Conservation (phyloP, 225 moss, liverwort and hornwort species). For the Pleurozium schreberi region DNA sequence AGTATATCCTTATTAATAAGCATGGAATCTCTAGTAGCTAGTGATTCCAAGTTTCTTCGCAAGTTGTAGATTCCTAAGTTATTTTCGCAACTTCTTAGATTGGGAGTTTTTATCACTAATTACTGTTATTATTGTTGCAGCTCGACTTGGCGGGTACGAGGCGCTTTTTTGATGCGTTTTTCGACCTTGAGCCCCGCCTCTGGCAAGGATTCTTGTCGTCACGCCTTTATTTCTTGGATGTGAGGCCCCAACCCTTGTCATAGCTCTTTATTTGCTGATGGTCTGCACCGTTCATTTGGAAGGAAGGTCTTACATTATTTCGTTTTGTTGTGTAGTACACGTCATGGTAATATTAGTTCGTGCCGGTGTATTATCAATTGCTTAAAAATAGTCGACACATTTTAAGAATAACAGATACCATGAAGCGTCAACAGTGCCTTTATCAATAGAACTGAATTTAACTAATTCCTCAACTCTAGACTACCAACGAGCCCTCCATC, state of each 20-base stretch:
- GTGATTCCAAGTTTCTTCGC: background rate
- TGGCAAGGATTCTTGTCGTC: constrained; percentile 99
- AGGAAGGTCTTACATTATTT: background rate
- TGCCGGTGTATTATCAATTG: background rate
- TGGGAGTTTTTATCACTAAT: background rate
- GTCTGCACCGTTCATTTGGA: background rate
- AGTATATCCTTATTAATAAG: background rate
- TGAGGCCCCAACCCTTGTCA: background rate
- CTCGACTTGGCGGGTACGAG: constrained; percentile 89
- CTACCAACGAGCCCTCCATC: background rate
- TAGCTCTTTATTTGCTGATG: background rate
- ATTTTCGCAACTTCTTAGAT: background rate
- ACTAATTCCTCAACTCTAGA: background rate
- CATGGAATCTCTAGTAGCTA: background rate
- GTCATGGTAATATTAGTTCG: background rate
- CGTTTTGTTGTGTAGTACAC: background rate
- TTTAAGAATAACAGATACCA: background rate
- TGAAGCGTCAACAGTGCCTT: background rate
- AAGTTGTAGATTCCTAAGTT: background rate
- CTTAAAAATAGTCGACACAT: background rate
- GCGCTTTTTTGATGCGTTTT: constrained; percentile 89
- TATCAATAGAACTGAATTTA: background rate
- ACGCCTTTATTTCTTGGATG: constrained; percentile 78
- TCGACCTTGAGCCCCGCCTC: constrained; percentile 61
- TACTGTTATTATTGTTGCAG: constrained; percentile 17